Evolutionary conservation across 2,329 filamentous ascomycete species (phyloP), one percentile per base, ranked within the genome.

Genomic region (Trichoderma sp.): DNA sequence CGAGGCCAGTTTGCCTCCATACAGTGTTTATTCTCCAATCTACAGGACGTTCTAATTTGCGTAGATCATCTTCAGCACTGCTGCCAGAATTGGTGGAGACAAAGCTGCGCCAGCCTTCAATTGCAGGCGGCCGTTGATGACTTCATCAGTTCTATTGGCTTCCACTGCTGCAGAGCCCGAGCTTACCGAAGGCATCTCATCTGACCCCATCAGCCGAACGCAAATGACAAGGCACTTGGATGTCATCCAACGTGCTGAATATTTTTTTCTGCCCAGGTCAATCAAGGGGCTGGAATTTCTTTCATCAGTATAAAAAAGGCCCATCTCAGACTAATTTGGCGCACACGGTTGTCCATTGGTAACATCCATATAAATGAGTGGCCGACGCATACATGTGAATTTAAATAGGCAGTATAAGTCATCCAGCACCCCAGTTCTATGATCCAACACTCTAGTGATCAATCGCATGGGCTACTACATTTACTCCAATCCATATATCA

Each of bases 181-280:
- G 55, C 34, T 46, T 65, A 56, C 61, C 61, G 61, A 34, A 52
- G 28, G 43, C 21, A 56, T 56, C 61, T 65, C 37, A 56, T 56
- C 61, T 65, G 28, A 56, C 52, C 52, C 39, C 37, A 18, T 34
- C 37, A 24, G 8, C 34, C 18, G 37, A 8, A 28, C 8, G 14
- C 16, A 46, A 32, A 32, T 30, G 6, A 43, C 37, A 46, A 34
- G 37, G 46, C 51, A 24, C 24, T n/a, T 13, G 24, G 21, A 65
- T 52, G 61, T 65, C 61, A 65, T 65, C 61, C 46, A 37, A 56
- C 46, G 34, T n/a, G 61, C 51, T 65, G 52, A 65, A 52, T 65
- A 46, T 46, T 49, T 32, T 37, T 16, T 14, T 18, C 3, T n/a
- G 7, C 16, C 3, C 6, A 43, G 18, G 6, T 43, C 39, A n/a